Conservation (phyloP, 768 basidiomycete genomes). For the Leccinum variicolor region DNA sequence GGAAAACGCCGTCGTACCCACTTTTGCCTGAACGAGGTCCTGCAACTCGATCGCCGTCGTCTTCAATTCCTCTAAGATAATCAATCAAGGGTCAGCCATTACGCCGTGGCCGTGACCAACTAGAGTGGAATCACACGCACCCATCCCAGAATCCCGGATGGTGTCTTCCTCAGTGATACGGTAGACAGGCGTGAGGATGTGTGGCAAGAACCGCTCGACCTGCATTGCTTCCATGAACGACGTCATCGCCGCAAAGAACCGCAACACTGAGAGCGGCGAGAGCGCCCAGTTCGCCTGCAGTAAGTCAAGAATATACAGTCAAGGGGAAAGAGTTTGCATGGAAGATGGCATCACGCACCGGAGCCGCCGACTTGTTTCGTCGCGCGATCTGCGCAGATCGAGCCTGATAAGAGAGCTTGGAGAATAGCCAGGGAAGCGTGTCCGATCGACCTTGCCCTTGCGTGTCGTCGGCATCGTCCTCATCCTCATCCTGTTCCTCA, state of each 20-base stretch:
- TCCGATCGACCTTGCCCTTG: conserved; percentile 28
- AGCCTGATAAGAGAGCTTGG: conserved; percentile 86
- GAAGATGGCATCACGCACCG: conserved; percentile 6
- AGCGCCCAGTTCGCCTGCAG: conserved; percentile 76
- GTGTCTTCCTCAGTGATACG: conserved; percentile 86
- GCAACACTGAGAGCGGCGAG: conserved; percentile 74
- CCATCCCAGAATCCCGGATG: conserved; percentile 73
- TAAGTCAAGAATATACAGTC: neutral
- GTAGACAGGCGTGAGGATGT: conserved; percentile 84
- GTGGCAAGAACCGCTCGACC: conserved; percentile 70
- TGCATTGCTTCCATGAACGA: conserved; percentile 58
- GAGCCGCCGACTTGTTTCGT: conserved; percentile 46
- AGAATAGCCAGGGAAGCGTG: conserved; percentile 90
- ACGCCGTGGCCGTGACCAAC: neutral
- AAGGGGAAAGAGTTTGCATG: neutral
- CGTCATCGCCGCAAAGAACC: conserved; percentile 93
- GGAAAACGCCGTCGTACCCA: conserved; percentile 85
- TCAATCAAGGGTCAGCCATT: neutral
- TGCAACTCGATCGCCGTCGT: conserved; percentile 77
- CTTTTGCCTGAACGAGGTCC: conserved; percentile 82
- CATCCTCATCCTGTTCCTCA: conserved; percentile 23
- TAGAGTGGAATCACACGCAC: conserved; percentile 38
- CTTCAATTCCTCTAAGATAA: conserved; percentile 76
- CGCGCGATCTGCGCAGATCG: conserved; percentile 72
- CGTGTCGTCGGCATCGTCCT: neutral